Base-by-base conservation (phyloP, 768 basidiomycete species). In the Hygrophorus pudorinus region DNA sequence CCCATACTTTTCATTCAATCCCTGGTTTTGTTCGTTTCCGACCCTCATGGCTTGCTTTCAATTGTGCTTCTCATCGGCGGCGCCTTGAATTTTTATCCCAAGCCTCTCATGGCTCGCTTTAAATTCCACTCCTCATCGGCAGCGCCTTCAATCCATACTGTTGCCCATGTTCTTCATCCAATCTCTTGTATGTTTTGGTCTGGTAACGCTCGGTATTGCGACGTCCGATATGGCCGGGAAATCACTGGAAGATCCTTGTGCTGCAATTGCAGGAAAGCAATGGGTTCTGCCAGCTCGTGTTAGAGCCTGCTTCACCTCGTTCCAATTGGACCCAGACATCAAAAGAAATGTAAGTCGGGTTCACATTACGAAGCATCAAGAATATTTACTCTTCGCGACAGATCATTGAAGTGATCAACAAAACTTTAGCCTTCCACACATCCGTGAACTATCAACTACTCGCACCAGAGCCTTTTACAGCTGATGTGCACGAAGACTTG, bases 371-470 rank as follows among this genome's bases (percentile, higher is more conserved):
- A 6, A 18, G 10, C 11, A 28, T 16, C n/a, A n/a, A n/a, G n/a
- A n/a, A n/a, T n/a, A n/a, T n/a, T 14, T 11, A 14, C 33, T 5
- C 41, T 28, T n/a, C 18, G 6, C 17, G 33, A 14, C 46, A 79
- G 77, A 69, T 74, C 40, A 63, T 79, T 31, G 72, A 79, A 47
- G 74, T 76, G 8, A 62, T 78, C 35, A 77, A 66, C 51, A 77
- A 73, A 54, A 75, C 74, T 0, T 56, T 79, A 7, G 68, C 72
- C 11, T 78, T 81, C 53, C 78, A 79, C 53, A 75, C 77, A 0
- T 79, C 78, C 2, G 68, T 72, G 18, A 79, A 78, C 60, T 79
- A 79, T 46, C 70, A 78, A 56, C 65, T 74, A 33, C 61, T 63
- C 41, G 77, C 78, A 1, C 76, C 77, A 0, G 53, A 59, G 16